Conservation (phyloP, 2,329 filamentous ascomycete genomes). For the Pseudogymnoascus sp. region DNA sequence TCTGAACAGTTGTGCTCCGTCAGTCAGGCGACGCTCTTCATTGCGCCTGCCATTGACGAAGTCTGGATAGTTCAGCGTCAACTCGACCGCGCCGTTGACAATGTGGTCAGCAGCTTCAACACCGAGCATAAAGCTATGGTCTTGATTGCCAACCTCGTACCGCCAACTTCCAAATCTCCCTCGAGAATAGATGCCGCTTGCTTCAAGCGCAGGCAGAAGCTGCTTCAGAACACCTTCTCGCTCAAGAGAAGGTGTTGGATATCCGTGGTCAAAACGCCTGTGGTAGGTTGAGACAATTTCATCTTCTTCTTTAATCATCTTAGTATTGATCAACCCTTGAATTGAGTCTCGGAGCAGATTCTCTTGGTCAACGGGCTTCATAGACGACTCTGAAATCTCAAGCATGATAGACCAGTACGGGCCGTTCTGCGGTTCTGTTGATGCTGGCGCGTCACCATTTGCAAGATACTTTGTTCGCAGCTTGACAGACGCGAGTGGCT, state of each 20-base stretch:
- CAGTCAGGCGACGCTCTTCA: slow-evolving; percentile 30
- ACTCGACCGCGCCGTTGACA: slow-evolving; percentile 62
- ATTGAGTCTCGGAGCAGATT: slow-evolving; percentile 86
- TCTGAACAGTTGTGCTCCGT: slow-evolving; percentile 27
- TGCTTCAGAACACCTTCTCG: slow-evolving; percentile 89
- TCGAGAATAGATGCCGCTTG: slow-evolving; percentile 85
- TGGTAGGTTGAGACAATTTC: slow-evolving; percentile 98
- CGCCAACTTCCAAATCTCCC: slow-evolving; percentile 97
- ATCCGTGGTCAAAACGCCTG: slow-evolving; percentile 95
- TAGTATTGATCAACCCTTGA: slow-evolving; percentile 93
- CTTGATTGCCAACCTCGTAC: slow-evolving; percentile 81
- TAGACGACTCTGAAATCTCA: slow-evolving; percentile 87
- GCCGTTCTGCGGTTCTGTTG: slow-evolving; percentile 66
- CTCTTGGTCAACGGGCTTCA: slow-evolving; percentile 86
- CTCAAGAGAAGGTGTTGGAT: slow-evolving; percentile 91
- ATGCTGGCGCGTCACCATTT: slow-evolving; percentile 72
- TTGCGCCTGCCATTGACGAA: slow-evolving; percentile 54
- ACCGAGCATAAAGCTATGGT: slow-evolving; percentile 70
- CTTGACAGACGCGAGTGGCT: slow-evolving; percentile 74
- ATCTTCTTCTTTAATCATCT: slow-evolving; percentile 84
- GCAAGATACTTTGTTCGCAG: slow-evolving; percentile 79
- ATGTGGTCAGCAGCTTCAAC: slow-evolving; percentile 68
- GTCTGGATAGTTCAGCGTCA: slow-evolving; percentile 72
- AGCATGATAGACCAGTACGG: slow-evolving; percentile 99
- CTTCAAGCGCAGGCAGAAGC: slow-evolving; percentile 86